Conservation (phyloP, 306 rosid species). For the Acacia crassicarpa region DNA sequence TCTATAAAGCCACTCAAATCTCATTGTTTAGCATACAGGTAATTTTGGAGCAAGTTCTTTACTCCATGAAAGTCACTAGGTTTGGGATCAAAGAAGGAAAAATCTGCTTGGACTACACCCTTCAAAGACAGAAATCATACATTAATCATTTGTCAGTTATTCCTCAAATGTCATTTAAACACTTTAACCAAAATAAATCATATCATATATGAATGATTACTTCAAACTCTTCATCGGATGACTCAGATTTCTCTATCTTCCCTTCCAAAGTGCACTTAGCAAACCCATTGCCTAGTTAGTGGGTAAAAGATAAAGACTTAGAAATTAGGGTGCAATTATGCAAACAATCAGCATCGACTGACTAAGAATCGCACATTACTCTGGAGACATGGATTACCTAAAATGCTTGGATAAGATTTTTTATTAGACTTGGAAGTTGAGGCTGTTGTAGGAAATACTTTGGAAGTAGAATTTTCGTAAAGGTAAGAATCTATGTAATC, state of each 20-base stretch:
- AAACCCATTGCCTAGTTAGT: constrained; percentile 42
- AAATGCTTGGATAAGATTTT: constrained; percentile 16
- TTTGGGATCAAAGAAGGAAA: constrained; percentile 86
- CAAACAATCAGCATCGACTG: neutral
- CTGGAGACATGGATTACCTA: constrained; percentile 24
- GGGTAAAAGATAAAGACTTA: neutral
- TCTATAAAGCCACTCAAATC: constrained; percentile 79
- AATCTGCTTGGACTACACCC: constrained; percentile 80
- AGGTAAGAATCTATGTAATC: too few species aligned
- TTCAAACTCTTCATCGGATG: constrained; percentile 65
- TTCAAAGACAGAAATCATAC: constrained; percentile 32
- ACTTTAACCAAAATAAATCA: neutral
- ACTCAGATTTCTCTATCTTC: constrained; percentile 38
- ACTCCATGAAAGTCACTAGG: constrained; percentile 80
- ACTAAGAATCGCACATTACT: constrained; percentile 31
- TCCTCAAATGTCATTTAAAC: neutral
- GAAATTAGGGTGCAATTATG: neutral
- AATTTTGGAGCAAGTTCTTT: constrained; percentile 74
- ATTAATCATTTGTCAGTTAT: constrained; percentile 1
- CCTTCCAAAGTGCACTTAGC: constrained; percentile 28
- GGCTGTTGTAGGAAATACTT: too few species aligned
- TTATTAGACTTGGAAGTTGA: neutral
- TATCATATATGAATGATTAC: constrained; percentile 28
- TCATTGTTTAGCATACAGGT: constrained; percentile 59
- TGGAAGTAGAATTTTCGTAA: too few species aligned